phyloP scores from a whole-genome alignment of 208 protist genomes.

The Leishmania arabica region DNA sequence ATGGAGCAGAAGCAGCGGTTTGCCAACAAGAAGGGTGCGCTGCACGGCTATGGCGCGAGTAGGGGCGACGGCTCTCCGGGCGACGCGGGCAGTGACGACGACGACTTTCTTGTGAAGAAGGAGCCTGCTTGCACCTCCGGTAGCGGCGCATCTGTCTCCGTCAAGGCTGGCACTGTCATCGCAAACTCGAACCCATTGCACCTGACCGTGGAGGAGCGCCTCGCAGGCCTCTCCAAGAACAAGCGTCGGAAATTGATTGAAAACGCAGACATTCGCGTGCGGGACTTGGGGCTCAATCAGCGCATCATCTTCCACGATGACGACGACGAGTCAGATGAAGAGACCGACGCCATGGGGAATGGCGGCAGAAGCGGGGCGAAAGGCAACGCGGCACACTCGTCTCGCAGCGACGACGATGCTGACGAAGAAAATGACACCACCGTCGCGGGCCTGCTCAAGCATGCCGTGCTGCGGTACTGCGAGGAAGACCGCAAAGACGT shows the following conservation, averaged over 20 bases:
- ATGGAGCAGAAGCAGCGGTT: constrained; percentile 83
- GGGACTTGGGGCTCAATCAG: constrained; percentile 75
- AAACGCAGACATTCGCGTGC: constrained; percentile 77
- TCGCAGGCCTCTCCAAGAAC: constrained; percentile 88
- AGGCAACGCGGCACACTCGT: not conserved
- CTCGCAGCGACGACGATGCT: constrained; percentile 1
- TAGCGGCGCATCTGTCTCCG: too few species aligned
- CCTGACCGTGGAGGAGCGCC: constrained; percentile 74
- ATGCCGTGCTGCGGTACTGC: constrained; percentile 27
- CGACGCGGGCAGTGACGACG: constrained; percentile 42
- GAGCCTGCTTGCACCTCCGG: not conserved
- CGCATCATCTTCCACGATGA: constrained; percentile 65
- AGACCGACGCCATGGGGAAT: not conserved
- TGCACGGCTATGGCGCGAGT: constrained; percentile 18
- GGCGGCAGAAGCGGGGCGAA: not conserved
- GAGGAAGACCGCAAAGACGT: not conserved
- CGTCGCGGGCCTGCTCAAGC: constrained; percentile 47
- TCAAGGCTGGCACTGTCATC: not conserved
- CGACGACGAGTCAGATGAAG: constrained; percentile 60
- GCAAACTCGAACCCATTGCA: constrained; percentile 23
- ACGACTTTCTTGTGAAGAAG: constrained; percentile 56
- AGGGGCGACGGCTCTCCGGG: constrained; percentile 11
- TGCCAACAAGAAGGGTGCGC: constrained; percentile 37
- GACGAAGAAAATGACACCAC: constrained; percentile 6
- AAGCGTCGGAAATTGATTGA: constrained; percentile 84